A percentile compares a stretch with the other conserved stretches of the same genome.
These are phyloP conservation scores for Aspergillus heteromorphus DNA, from an alignment of 495 filamentous ascomycete species.

Conservation along the genomic window DNA sequence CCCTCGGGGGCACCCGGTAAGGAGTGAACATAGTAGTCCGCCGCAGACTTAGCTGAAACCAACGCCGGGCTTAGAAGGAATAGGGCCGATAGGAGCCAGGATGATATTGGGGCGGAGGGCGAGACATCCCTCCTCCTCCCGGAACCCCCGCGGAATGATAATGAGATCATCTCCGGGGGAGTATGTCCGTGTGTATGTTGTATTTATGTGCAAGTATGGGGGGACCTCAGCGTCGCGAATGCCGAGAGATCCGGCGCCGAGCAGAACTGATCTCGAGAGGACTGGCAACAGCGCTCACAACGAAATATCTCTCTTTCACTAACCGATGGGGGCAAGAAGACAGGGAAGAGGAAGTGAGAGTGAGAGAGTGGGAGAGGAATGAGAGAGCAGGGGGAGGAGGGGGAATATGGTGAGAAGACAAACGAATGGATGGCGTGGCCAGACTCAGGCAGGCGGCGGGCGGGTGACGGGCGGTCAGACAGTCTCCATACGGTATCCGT, in stretches of 20 bases:
- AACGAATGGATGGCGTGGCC: constrained; percentile 34
- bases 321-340: not conserved
- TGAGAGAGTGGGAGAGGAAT: not conserved
- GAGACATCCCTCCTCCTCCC: constrained; percentile 6
- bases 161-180: constrained; percentile 15
- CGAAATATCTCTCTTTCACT: not conserved
- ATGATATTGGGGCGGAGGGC: constrained; percentile 15
- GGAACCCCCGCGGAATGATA: constrained; percentile 15
- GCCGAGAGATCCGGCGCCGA: constrained; percentile 22
- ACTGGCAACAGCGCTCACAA: not conserved
- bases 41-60: constrained; percentile 53
- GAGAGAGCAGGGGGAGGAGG: not conserved
- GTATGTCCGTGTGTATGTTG: not conserved
- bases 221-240: not conserved
- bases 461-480: not conserved
- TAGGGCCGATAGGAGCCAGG: constrained; percentile 25
- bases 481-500: not conserved
- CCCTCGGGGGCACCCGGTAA: constrained; percentile 82
- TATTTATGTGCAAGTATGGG: not conserved
- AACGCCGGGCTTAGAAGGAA: constrained; percentile 19
- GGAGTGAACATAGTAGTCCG: constrained; percentile 82
- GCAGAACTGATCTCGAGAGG: not conserved
- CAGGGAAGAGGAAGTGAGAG: not conserved
- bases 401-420: constrained; percentile 10
- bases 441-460: constrained; percentile 4